Percentiles rank a stretch among this genome's conserved stretches.
phyloP scores from a whole-genome alignment of 345 rosid genomes.

The Heritiera fomes region DNA sequence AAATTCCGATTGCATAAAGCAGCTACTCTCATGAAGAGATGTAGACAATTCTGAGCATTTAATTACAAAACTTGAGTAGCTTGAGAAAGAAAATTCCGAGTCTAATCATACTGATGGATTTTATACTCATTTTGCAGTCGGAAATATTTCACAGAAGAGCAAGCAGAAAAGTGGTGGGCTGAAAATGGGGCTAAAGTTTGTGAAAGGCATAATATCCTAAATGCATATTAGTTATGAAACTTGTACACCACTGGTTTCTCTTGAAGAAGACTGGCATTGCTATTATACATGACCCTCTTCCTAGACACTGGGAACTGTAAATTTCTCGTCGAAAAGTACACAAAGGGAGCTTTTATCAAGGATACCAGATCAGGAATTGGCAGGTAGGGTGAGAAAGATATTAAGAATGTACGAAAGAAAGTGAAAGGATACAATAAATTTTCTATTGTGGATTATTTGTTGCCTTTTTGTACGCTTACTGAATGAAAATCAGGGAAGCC shows the following conservation, averaged over 20 bases:
- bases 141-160: conserved; percentile 66
- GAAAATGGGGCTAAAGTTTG: conserved; percentile 64
- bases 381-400: conserved; percentile 9
- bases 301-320: conserved; percentile 41
- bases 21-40: neutral
- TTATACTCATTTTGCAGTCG: conserved; percentile 50
- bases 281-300: conserved; percentile 21
- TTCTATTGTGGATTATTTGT: neutral
- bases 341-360: conserved; percentile 28
- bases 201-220: conserved; percentile 54
- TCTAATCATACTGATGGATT: neutral
- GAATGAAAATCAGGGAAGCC: neutral
- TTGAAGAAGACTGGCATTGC: conserved; percentile 2
- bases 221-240: conserved; percentile 18
- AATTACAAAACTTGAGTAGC: conserved; percentile 11
- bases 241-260: neutral
- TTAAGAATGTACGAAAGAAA: conserved; percentile 1
- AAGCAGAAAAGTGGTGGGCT: conserved; percentile 94
- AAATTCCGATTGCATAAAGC: neutral
- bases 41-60: neutral
- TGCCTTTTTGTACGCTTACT: neutral
- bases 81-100: neutral
- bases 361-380: conserved; percentile 11
- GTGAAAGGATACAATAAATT: neutral
- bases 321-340: conserved; percentile 21